These are phyloP conservation scores for Paecilomyces niveus DNA, from an alignment of 2,329 filamentous ascomycete genomes.

Conservation along the genomic window DNA sequence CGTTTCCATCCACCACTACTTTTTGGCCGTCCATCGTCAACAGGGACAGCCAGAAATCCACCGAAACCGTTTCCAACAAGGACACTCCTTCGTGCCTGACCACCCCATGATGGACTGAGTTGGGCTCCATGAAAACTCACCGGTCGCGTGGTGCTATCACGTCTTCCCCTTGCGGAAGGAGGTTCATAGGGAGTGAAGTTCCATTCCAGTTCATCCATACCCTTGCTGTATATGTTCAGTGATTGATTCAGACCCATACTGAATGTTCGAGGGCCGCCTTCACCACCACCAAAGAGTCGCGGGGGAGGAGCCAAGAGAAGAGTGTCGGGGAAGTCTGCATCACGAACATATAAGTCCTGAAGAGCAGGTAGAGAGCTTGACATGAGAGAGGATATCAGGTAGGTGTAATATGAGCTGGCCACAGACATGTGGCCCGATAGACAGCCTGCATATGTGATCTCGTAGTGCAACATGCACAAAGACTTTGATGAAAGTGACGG, in stretches of 20 bases:
- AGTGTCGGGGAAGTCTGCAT: slow-evolving; percentile 73
- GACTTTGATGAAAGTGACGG: slow-evolving; percentile 62
- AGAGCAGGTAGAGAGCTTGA: slow-evolving; percentile 67
- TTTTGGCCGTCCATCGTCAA: slow-evolving; percentile 36
- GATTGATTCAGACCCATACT: slow-evolving; percentile 44
- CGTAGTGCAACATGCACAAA: slow-evolving; percentile 69
- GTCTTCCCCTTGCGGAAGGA: slow-evolving; percentile 25
- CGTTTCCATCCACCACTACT: slow-evolving; percentile 27
- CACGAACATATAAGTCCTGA: slow-evolving; percentile 74
- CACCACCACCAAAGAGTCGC: slow-evolving; percentile 42
- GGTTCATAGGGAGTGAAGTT: slow-evolving; percentile 57
- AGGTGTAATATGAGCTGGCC: slow-evolving; percentile 66
- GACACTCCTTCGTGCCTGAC: slow-evolving; percentile 53
- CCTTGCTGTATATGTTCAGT: slow-evolving; percentile 59
- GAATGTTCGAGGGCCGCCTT: slow-evolving; percentile 16
- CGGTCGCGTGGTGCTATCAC: slow-evolving; percentile 36
- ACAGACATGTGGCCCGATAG: slow-evolving; percentile 50
- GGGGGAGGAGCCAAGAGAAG: slow-evolving; percentile 65
- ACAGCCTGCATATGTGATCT: slow-evolving; percentile 58
- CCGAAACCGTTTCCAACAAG: slow-evolving; percentile 63
- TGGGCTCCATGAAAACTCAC: slow-evolving; percentile 40
- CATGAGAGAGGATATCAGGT: slow-evolving; percentile 76
- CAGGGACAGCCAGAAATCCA: slow-evolving; percentile 58
- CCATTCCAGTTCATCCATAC: slow-evolving; percentile 61
- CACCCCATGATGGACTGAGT: slow-evolving; percentile 51